These are phyloP conservation scores for Globisporangium nodosum DNA, from an alignment of 352 stramenopile genomes.

Conservation along the genomic window DNA sequence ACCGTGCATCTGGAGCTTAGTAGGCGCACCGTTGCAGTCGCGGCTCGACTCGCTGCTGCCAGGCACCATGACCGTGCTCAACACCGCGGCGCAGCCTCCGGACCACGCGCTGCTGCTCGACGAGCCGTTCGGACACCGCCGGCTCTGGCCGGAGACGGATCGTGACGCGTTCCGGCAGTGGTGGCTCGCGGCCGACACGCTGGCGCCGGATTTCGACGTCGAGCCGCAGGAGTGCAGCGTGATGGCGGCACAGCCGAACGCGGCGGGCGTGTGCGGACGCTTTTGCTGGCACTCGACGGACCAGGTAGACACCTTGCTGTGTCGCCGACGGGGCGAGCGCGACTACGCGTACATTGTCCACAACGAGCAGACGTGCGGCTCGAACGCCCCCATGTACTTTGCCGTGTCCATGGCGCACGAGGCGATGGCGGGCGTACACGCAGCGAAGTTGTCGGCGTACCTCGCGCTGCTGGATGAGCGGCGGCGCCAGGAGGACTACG, in stretches of 20 bases:
- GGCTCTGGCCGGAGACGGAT: conserved; percentile 38
- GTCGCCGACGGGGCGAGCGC: conserved; percentile 38
- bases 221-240: conserved; percentile 43
- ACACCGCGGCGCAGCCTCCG: conserved; percentile 22
- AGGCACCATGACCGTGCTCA: conserved; percentile 47
- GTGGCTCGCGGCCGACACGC: conserved; percentile 16
- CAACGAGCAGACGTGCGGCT: conserved; percentile 33
- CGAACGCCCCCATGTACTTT: conserved; percentile 42
- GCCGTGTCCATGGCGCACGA: conserved; percentile 50
- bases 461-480: conserved; percentile 37
- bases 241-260: conserved; percentile 45
- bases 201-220: conserved; percentile 43
- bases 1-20: conserved; percentile 22
- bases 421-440: conserved; percentile 37
- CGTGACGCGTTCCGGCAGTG: conserved; percentile 49
- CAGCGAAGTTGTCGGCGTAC: conserved; percentile 35
- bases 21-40: conserved; percentile 31
- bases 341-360: conserved; percentile 51
- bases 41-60: conserved; percentile 45
- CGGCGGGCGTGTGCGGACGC: conserved; percentile 45
- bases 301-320: conserved; percentile 22
- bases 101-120: conserved; percentile 34
- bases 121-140: conserved; percentile 38
- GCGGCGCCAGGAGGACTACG: conserved; percentile 39
- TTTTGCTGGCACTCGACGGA: conserved; percentile 64